Evolutionary conservation across 179 eudicot genomes (phyloP).

Genomic region (Patellifolia procumbens): DNA sequence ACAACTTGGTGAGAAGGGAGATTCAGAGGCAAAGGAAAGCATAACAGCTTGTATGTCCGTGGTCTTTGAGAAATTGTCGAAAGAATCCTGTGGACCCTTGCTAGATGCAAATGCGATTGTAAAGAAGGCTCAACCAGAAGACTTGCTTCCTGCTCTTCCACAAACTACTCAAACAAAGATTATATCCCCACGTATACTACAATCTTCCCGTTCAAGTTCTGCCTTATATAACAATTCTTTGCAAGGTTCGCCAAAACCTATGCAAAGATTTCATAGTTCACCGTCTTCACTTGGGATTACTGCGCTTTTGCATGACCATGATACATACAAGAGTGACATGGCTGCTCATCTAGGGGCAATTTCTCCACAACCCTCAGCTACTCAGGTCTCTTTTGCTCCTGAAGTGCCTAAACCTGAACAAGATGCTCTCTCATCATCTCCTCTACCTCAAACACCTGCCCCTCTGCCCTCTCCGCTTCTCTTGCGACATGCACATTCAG

Average conservation of each 20-base stretch:
- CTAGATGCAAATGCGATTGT: conserved; percentile 22
- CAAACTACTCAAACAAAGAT: conserved; percentile 48
- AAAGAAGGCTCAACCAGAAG: conserved; percentile 37
- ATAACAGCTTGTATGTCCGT: conserved; percentile 10
- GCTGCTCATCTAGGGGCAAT: conserved; percentile 23
- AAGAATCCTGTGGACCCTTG: conserved; percentile 31
- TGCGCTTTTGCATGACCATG: conserved; percentile 66
- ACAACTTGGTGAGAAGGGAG: conserved; percentile 19
- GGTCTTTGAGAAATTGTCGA: conserved; percentile 24
- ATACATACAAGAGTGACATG: conserved; percentile 33
- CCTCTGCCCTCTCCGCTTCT: conserved; percentile 20
- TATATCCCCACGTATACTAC: conserved; percentile 49
- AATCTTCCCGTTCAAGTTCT: conserved; percentile 48
- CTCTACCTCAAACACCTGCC: conserved; percentile 12
- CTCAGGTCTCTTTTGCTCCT: conserved; percentile 35
- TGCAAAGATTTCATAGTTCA: conserved; percentile 60
- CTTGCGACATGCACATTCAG: conserved; percentile 1
- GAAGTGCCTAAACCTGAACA: conserved; percentile 26
- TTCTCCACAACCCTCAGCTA: conserved; percentile 34
- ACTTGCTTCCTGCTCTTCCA: conserved; percentile 40
- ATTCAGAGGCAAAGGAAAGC: conserved; percentile 14
- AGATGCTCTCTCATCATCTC: conserved; percentile 32
- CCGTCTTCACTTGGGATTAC: conserved; percentile 72
- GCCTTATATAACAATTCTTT: conserved; percentile 41
- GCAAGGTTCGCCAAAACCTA: conserved; percentile 52